Evolutionary conservation across 2,329 filamentous ascomycete genomes (phyloP), one percentile per base, ranked within the genome.

Genomic region (Sclerotinia trifoliorum): DNA sequence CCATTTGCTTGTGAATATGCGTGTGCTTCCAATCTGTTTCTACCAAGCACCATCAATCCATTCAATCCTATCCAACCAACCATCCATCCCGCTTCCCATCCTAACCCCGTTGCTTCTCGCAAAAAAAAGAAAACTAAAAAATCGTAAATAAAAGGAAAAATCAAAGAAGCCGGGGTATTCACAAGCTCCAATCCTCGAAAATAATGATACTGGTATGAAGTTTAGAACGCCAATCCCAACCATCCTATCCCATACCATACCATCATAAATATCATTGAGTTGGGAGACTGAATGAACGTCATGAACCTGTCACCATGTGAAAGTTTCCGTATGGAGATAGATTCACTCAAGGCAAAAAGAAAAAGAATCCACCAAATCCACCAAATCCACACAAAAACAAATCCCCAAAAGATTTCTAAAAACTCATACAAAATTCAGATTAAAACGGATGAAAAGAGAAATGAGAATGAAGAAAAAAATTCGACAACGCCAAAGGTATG

Each of bases 401-500:
- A 49, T 26, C 46, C 29, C 19, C 15, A 6, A 48, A 19, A 39
- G n/a, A 62, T 62, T 62, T 62, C 29, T 62, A 62, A 7, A 49
- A 51, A 51, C 46, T 51, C 60, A 35, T 51, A 62, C 46, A 62
- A 49, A 51, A 62, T 39, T 44, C 35, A 26, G 21, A 48, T 24
- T 39, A 26, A 39, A 39, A 61, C 24, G 42, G 39, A 52, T 29
- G n/a, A 58, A 42, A 48, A 65, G 29, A 58, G 8, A 49, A 35
- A 65, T 44, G 11, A 62, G 26, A 35, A n/a, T n/a, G 7, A 19
- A 58, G 21, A 44, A n/a, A 8, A 32, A 48, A 55, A 65, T 8
- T 32, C n/a, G 55, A 74, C 48, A 32, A 46, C 51, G 39, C 54
- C 51, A 39, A 5, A 58, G 44, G 19, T 55, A 65, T 58, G 63